Evolutionary conservation across 225 moss, liverwort and hornwort species (phyloP).

Genomic region (Straminergon stramineum): DNA sequence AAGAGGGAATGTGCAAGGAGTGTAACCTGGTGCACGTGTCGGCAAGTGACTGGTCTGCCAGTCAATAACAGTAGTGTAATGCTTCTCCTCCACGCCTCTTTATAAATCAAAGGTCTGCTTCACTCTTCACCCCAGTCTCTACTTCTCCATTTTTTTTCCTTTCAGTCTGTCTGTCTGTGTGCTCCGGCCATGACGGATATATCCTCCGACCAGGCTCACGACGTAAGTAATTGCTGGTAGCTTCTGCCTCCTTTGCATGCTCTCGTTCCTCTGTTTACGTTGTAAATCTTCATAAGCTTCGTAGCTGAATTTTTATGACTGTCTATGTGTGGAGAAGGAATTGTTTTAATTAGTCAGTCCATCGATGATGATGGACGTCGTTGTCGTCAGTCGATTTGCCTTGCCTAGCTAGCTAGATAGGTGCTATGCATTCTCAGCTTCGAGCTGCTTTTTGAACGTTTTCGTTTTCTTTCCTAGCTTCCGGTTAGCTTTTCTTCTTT

Average conservation of each 20-base stretch:
- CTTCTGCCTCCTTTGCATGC: background rate
- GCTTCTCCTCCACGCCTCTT: slow-evolving; percentile 18
- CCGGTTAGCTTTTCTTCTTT: background rate
- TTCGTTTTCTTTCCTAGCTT: too few species aligned
- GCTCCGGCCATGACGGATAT: background rate
- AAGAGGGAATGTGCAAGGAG: background rate
- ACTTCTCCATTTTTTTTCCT: background rate
- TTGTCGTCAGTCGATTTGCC: background rate
- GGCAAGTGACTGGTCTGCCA: background rate
- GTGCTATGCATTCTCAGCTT: background rate
- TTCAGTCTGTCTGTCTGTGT: background rate
- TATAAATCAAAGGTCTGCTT: background rate
- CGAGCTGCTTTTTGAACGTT: background rate
- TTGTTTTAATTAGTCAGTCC: background rate
- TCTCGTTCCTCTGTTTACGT: background rate
- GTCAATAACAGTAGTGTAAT: background rate
- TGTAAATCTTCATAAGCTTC: background rate
- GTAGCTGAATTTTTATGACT: background rate
- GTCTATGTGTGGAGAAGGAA: background rate
- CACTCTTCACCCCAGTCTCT: background rate
- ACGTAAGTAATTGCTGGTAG: background rate
- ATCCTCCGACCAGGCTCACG: background rate
- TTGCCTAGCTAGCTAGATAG: background rate
- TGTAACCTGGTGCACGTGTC: background rate
- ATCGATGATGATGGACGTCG: background rate